Evolutionary conservation across 805 yeast species (phyloP), one percentile per base, ranked within the genome.

Genomic region (Spathaspora boniae): DNA sequence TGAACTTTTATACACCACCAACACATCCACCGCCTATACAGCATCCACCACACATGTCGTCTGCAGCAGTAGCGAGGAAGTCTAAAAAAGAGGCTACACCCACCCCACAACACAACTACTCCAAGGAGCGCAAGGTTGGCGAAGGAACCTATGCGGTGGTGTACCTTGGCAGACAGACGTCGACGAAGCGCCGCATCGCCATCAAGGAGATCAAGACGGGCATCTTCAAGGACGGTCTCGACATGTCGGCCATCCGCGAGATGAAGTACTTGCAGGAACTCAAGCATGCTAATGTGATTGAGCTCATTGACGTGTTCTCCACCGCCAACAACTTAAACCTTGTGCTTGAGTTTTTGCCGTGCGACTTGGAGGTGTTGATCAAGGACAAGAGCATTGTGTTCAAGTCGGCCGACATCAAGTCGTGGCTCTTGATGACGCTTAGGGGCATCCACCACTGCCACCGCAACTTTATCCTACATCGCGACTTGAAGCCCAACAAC

Each of bases 111-210:
- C 45, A 41, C 20, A 53, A 53, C 31, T 68, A 68, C 47, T 55
- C 71, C 20, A 68, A 68, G 38, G 96, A 88, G 38, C 79, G 76
- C 46, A 89, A 88, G 54, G 97, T 93, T 19, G 99, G 99, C 54
- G 99, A 93, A 63, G 99, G 99, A 61, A 93, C 99, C 0, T 93
- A 91, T 65, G 99, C 99, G 31, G 95, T 89, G 37, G 99, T 93
- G 5, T 87, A 81, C 51, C 69, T 89, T 11, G 98, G 98, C 2
- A 77, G 71, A 26, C 83, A 83, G 53, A 46, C 67, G 9, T 72
- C 77, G 19, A 58, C 60, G 32, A 62, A 57, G 5, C 60, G 89
- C 36, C 68, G 71, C 34, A 82, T 93, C 22, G 99, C 99, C 45
- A 82, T 94, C 41, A 93, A 93, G 54, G 96, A 88, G 66, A 93